These are phyloP conservation scores for Thermothielavioides terrestris DNA, from an alignment of 495 filamentous ascomycete genomes.

Conservation along the genomic window DNA sequence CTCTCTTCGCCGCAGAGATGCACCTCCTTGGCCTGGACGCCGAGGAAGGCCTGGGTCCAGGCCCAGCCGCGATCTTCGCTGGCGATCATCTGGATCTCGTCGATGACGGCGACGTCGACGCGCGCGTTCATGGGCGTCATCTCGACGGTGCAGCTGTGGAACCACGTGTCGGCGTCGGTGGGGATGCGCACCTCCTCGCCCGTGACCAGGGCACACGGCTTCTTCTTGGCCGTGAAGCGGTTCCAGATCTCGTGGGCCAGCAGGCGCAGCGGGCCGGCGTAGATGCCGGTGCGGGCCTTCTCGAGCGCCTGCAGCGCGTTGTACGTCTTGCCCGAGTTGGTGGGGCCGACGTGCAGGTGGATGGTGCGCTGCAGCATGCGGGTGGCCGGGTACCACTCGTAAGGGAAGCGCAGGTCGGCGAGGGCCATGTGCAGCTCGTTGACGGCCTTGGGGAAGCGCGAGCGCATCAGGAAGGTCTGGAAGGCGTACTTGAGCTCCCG, in stretches of 20 bases:
- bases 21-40: conserved; percentile 74
- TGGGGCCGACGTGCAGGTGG: conserved; percentile 92
- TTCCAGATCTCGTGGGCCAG: conserved; percentile 90
- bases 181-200: conserved; percentile 74
- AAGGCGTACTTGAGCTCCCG: conserved; percentile 55
- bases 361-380: conserved; percentile 70
- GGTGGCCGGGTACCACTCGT: conserved; percentile 84
- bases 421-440: conserved; percentile 50
- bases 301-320: conserved; percentile 84
- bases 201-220: conserved; percentile 70
- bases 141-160: conserved; percentile 88
- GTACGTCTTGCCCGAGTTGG: conserved; percentile 98
- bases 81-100: conserved; percentile 88
- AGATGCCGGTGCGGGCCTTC: conserved; percentile 65
- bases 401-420: conserved; percentile 73
- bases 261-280: conserved; percentile 82
- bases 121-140: conserved; percentile 68
- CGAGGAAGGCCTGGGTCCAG: conserved; percentile 90
- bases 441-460: conserved; percentile 26
- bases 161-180: conserved; percentile 37
- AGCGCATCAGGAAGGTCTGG: conserved; percentile 40
- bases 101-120: conserved; percentile 87
- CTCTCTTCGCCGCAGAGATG: conserved; percentile 92
- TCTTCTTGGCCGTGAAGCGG: conserved; percentile 67
- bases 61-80: conserved; percentile 72